phyloP scores from a whole-genome alignment of 1,284 basidiomycete species.

The Irpex sp. region DNA sequence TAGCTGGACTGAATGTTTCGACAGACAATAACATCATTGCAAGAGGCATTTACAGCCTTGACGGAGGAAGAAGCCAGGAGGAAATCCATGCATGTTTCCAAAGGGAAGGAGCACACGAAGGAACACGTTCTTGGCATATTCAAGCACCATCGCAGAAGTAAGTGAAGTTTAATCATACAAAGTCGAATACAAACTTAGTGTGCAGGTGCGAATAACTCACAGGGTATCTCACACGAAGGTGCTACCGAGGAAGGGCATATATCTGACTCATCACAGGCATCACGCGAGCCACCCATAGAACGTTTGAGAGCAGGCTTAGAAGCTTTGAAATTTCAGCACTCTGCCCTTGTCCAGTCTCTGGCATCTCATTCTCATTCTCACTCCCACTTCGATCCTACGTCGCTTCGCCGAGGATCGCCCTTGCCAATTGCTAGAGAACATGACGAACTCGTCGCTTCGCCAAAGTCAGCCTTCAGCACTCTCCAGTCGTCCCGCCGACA shows the following conservation, averaged over 20 bases:
- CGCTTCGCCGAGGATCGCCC: constrained; percentile 45
- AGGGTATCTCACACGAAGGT: constrained; percentile 1
- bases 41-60: constrained; percentile 29
- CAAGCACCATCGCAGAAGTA: constrained; percentile 34
- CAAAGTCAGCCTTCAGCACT: constrained; percentile 39
- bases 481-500: constrained; percentile 41
- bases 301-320: constrained; percentile 54
- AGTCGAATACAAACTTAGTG: neutral
- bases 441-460: constrained; percentile 31
- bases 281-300: constrained; percentile 37
- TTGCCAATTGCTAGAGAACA: constrained; percentile 62
- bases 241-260: constrained; percentile 6
- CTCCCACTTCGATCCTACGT: constrained; percentile 40
- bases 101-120: constrained; percentile 31
- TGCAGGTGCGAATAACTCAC: constrained; percentile 11
- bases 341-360: constrained; percentile 55
- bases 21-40: constrained; percentile 38
- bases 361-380: constrained; percentile 38
- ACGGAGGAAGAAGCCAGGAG: constrained; percentile 30
- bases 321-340: constrained; percentile 69
- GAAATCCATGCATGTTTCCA: constrained; percentile 24
- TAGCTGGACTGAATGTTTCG: neutral
- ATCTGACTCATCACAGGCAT: neutral
- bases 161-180: constrained; percentile 9
- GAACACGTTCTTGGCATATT: constrained; percentile 36